These are phyloP conservation scores for Yamadazyma sp. DNA, from an alignment of 805 yeast genomes.

Conservation along the genomic window DNA sequence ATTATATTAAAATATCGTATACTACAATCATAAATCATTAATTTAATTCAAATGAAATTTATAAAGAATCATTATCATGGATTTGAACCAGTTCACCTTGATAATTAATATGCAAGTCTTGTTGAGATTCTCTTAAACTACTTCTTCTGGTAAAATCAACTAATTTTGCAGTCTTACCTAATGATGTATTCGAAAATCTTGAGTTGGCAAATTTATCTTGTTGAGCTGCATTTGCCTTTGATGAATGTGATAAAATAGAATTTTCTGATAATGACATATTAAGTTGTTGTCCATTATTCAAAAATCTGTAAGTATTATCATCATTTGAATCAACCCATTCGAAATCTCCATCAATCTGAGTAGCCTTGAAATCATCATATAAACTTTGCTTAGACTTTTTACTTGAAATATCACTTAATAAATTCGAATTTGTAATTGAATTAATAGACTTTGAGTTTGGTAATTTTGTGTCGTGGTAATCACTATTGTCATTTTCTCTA, in stretches of 20 bases:
- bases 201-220: constrained; percentile 8
- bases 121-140: constrained; percentile 39
- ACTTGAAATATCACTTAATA: not conserved
- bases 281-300: constrained; percentile 13
- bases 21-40: constrained; percentile 1
- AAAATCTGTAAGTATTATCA: constrained; percentile 8
- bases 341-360: constrained; percentile 26
- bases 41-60: too few species aligned
- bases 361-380: constrained; percentile 29
- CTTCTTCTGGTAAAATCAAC: constrained; percentile 47
- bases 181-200: constrained; percentile 15
- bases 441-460: not conserved
- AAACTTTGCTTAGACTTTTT: constrained; percentile 14
- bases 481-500: constrained; percentile 8
- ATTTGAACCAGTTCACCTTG: constrained; percentile 36
- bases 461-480: constrained; percentile 6
- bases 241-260: constrained; percentile 16
- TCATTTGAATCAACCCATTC: constrained; percentile 24
- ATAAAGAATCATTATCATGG: constrained; percentile 30
- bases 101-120: constrained; percentile 25
- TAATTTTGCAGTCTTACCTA: constrained; percentile 36
- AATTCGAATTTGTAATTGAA: constrained; percentile 1
- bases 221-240: constrained; percentile 8
- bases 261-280: constrained; percentile 18
- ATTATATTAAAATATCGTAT: not conserved